Base-by-base conservation (phyloP, 2,329 filamentous ascomycete species). In the Paraphaeosphaeria minitans region DNA sequence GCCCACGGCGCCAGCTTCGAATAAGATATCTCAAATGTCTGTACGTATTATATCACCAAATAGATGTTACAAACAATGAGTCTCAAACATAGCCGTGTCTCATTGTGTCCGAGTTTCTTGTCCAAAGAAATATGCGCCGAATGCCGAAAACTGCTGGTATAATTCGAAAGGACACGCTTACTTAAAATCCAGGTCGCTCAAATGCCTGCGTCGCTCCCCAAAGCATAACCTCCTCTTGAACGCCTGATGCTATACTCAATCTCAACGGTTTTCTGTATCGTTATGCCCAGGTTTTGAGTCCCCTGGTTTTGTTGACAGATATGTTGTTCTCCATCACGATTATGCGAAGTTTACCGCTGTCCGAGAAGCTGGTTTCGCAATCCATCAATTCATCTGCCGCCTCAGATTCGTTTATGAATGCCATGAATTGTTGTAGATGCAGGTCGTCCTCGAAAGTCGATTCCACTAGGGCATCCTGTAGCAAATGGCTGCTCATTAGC, bases 251-350 rank as follows among this genome's bases (percentile, higher is more conserved):
- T 35, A 21, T 35, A n/a, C 46, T 49, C 29, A 29, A 8, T 49
- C 24, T 35, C n/a, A 33, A 14, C 14, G 9, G 22, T 33, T 14
- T 10, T 19, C 6, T 13, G 10, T 16, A 9, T 10, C 6, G 16
- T 33, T 47, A 41, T 33, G 53, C 33, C 56, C 56, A 58, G 7
- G 42, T 42, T 43, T 53, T 54, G 10, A 49, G 35, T 19, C 29
- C 37, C 21, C 56, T 29, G 14, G 50, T 53, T 33, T 43, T 53
- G 51, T 50, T 58, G 7, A 58, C 51, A 10, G 56, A 49, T n/a
- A 58, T 45, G 27, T 52, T 46, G 50, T 58, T 58, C 16, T 58
- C 56, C 56, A 58, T 58, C 21, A 54, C 29, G 27, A 58, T 58
- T 33, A 58, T 48, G 19, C 45, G 43, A 24, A 58, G 50, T 24